A percentile compares a stretch with the other conserved stretches of the same genome.
Conservation (phyloP, 768 basidiomycete genomes). For the Lactifluus piperatus region DNA sequence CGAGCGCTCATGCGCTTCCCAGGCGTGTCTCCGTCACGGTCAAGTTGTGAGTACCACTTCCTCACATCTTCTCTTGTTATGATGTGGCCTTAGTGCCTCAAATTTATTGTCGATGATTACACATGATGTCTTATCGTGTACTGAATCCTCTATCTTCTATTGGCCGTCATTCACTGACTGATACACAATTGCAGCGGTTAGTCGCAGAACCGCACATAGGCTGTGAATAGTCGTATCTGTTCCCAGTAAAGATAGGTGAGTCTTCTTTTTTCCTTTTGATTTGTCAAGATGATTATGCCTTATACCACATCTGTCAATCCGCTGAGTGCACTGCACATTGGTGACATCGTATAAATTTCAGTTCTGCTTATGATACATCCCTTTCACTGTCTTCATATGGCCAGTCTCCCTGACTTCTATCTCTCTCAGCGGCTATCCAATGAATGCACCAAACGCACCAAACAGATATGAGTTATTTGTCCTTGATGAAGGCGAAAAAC, state of each 20-base stretch:
- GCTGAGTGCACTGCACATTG: slow-evolving; percentile 31
- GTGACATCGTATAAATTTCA: slow-evolving; percentile 23
- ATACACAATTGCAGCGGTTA: not conserved
- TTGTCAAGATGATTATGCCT: slow-evolving; percentile 29
- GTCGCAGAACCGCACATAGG: not conserved
- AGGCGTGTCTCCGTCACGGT: not conserved
- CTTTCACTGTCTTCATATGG: not conserved
- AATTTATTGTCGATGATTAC: slow-evolving; percentile 62
- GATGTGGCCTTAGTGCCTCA: slow-evolving; percentile 41
- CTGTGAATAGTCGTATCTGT: slow-evolving; percentile 5
- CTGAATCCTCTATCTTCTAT: slow-evolving; percentile 32
- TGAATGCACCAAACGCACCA: slow-evolving; percentile 99
- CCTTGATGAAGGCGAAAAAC: slow-evolving; percentile 86
- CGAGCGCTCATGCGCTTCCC: not conserved
- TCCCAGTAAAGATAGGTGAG: slow-evolving; percentile 1
- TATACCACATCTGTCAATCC: slow-evolving; percentile 47
- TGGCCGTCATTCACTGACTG: not conserved
- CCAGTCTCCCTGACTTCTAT: not conserved
- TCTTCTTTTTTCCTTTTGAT: not conserved
- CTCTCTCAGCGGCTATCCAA: slow-evolving; percentile 24
- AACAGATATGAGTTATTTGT: slow-evolving; percentile 86
- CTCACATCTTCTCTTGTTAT: slow-evolving; percentile 22
- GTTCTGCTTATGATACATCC: slow-evolving; percentile 21
- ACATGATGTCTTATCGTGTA: slow-evolving; percentile 43
- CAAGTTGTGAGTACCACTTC: slow-evolving; percentile 13